Percentiles rank a stretch among this genome's conserved stretches.
Conservation (phyloP, 2,329 filamentous ascomycete species). For the Fusarium xyrophilum region DNA sequence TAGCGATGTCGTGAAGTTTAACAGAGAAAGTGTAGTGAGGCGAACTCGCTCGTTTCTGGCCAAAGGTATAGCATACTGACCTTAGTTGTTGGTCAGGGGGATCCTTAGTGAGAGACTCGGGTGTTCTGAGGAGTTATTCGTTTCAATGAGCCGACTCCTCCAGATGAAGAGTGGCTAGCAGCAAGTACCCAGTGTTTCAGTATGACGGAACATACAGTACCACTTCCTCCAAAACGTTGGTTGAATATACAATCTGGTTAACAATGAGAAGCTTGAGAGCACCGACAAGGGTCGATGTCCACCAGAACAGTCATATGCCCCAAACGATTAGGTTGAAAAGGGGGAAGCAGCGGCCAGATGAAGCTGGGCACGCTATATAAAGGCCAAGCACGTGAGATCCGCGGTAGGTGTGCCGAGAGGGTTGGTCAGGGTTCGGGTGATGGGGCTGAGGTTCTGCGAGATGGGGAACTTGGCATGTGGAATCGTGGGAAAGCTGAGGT, state of each 20-base stretch:
- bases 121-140: no score
- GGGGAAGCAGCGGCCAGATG: background rate
- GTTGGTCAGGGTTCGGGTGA: background rate
- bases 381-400: fast-evolving
- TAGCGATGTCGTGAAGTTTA: background rate
- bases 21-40: background rate
- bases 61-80: background rate
- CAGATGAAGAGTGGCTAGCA: no score
- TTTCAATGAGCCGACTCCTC: no score
- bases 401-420: background rate
- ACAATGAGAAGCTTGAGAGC: background rate
- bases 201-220: no score
- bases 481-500: background rate
- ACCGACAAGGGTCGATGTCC: background rate
- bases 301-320: background rate
- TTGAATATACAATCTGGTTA: no score
- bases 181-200: no score
- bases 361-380: background rate
- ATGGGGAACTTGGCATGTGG: background rate
- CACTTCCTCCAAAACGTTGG: no score
- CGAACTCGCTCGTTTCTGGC: background rate
- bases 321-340: background rate
- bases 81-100: background rate
- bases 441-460: background rate
- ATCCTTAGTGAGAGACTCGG: no score